Base-by-base conservation (phyloP, 306 rosid genomes). In the Ceratonia siliqua region DNA sequence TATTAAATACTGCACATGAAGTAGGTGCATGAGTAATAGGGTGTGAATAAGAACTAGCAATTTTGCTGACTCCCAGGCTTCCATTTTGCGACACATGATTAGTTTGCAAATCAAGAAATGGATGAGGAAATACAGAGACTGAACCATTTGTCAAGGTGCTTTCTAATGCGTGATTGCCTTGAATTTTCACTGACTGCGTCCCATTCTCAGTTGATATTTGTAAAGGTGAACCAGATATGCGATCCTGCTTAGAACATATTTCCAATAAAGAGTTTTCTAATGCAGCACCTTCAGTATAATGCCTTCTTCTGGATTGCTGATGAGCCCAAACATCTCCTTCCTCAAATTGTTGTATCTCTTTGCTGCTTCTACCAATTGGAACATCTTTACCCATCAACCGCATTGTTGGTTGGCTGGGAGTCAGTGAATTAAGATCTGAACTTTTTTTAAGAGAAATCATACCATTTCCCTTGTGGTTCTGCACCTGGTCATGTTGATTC, bases 371-470 rank as follows among this genome's bases (percentile, higher is more conserved):
- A 79, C 98, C 96, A 81, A 95, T 84, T 12, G 98, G 85, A 80
- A 95, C 97, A 87, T 95, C 99, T 82, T 92, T 95, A 27, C 99
- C 99, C 99, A 95, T 95, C 86, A 95, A 84, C 65, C 99, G 90
- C 96, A 95, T 87, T 21, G 99, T 95, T 77, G 91, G 93, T 63
- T 87, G 99, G 79, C 78, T 70, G 72, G 88, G 75, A 82, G 78
- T 78, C 12, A 3, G 70, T 12, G 79, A 72, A 72, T 42, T 41
- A 74, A 68, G 80, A 82, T 81, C 82, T 35, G 87, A 87, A 70
- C 75, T 66, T 72, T 91, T 88, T 70, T 84, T 82, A 17, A 74
- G 74, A 71, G 83, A 78, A 82, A 70, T 36, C 70, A 24, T 55
- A 63, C 73, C 79, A 12, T 74, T 75, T 73, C 59, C 74, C 48